These are phyloP conservation scores for Phytophthora hybrid DNA, from an alignment of 352 stramenopile genomes.

Conservation along the genomic window DNA sequence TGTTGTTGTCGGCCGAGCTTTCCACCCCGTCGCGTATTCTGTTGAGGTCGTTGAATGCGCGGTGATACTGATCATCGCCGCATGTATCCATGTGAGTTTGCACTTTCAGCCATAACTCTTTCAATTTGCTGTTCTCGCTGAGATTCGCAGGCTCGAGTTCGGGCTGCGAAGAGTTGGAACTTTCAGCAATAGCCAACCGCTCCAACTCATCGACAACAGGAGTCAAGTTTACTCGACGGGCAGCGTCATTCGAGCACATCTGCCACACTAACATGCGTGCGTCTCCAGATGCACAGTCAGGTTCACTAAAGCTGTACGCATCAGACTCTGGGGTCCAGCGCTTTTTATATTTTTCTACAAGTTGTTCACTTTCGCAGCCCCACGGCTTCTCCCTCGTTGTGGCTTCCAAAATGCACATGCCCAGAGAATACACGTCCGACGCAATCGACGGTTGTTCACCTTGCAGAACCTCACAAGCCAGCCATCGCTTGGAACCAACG, in stretches of 20 bases:
- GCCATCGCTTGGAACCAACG: conserved; percentile 14
- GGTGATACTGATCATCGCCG: not conserved
- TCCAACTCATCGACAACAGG: conserved; percentile 5
- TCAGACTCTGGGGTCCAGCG: not conserved
- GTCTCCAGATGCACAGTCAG: not conserved
- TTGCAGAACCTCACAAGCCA: conserved; percentile 21
- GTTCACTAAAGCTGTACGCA: not conserved
- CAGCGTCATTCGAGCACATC: conserved; percentile 19
- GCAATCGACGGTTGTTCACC: not conserved
- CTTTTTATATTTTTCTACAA: not conserved
- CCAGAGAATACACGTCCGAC: conserved; percentile 33
- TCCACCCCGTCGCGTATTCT: not conserved
- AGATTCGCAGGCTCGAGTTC: not conserved
- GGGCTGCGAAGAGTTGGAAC: not conserved
- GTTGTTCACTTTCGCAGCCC: not conserved
- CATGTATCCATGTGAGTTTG: not conserved
- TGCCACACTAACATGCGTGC: conserved; percentile 9
- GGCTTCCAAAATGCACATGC: conserved; percentile 40
- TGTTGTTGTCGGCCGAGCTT: not conserved
- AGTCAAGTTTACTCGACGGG: not conserved
- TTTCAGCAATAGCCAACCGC: not conserved
- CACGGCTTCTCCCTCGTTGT: conserved; percentile 7
- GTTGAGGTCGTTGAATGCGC: not conserved
- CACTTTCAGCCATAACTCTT: not conserved
- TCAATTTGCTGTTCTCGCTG: not conserved